These are phyloP conservation scores for Fagus crenata DNA, from an alignment of 306 rosid genomes.

Conservation along the genomic window DNA sequence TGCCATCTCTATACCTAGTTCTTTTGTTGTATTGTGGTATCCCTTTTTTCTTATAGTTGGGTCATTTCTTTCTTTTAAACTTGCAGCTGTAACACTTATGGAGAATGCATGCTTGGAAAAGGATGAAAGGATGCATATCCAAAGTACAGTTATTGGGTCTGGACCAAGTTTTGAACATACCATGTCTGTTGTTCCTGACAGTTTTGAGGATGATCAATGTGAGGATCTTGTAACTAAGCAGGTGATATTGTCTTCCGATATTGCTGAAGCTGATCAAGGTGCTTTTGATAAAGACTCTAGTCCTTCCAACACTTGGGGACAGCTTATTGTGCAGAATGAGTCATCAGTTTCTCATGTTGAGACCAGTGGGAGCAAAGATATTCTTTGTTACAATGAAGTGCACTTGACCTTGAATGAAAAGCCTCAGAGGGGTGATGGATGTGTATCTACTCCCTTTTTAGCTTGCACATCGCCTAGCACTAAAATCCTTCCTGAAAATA, in stretches of 20 bases:
- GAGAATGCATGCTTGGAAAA: conserved; percentile 34
- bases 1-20: background rate
- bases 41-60: conserved; percentile 9
- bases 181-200: conserved; percentile 43
- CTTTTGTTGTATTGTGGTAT: conserved; percentile 13
- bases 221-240: conserved; percentile 35
- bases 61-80: conserved; percentile 20
- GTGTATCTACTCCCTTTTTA: conserved; percentile 41
- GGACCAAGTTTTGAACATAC: conserved; percentile 34
- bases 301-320: conserved; percentile 31
- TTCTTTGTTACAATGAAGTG: conserved; percentile 32
- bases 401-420: conserved; percentile 27
- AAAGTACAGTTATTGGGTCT: conserved; percentile 11
- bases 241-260: conserved; percentile 35
- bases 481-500: conserved; percentile 38
- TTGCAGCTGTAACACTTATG: conserved; percentile 36
- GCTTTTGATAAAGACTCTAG: conserved; percentile 33
- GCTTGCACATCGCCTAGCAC: conserved; percentile 32
- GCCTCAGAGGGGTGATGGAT: conserved; percentile 33
- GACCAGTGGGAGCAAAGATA: conserved; percentile 32
- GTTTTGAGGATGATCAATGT: conserved; percentile 43
- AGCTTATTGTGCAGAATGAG: conserved; percentile 35
- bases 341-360: conserved; percentile 35
- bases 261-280: conserved; percentile 43
- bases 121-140: conserved; percentile 36